These are phyloP conservation scores for Cytauxzoon felis DNA, from an alignment of 169 alveolate genomes.

Conservation along the genomic window DNA sequence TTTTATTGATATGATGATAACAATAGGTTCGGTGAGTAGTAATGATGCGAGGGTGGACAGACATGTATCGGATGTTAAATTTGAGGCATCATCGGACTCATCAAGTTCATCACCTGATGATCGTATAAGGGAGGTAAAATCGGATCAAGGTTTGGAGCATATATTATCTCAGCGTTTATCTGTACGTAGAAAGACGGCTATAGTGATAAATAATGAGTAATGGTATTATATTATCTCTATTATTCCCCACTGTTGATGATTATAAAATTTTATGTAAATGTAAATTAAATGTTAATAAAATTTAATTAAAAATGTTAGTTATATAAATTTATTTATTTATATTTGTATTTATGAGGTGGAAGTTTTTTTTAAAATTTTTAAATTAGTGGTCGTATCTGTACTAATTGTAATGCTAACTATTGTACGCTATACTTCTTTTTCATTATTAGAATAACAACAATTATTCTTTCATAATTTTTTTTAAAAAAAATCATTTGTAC, in stretches of 20 bases:
- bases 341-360: too few relatives aligned
- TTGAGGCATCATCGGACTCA: conserved; percentile 26
- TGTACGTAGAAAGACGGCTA: background rate
- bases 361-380: background rate
- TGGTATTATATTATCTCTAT: too few relatives aligned
- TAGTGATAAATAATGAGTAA: too few relatives aligned
- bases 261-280: too few relatives aligned
- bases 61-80: background rate
- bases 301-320: too few relatives aligned
- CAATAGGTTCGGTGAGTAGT: background rate
- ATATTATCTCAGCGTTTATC: background rate
- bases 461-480: too few relatives aligned
- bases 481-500: background rate
- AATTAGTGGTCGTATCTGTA: background rate
- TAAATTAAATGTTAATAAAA: too few relatives aligned
- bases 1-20: background rate
- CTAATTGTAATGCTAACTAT: background rate
- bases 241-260: too few relatives aligned
- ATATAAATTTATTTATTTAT: too few relatives aligned
- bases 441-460: too few relatives aligned
- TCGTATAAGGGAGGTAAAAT: background rate
- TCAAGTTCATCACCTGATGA: background rate
- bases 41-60: background rate
- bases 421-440: background rate
- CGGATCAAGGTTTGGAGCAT: background rate